Base-by-base conservation (phyloP, 2,329 filamentous ascomycete genomes). In the Verticillium albo-atrum region DNA sequence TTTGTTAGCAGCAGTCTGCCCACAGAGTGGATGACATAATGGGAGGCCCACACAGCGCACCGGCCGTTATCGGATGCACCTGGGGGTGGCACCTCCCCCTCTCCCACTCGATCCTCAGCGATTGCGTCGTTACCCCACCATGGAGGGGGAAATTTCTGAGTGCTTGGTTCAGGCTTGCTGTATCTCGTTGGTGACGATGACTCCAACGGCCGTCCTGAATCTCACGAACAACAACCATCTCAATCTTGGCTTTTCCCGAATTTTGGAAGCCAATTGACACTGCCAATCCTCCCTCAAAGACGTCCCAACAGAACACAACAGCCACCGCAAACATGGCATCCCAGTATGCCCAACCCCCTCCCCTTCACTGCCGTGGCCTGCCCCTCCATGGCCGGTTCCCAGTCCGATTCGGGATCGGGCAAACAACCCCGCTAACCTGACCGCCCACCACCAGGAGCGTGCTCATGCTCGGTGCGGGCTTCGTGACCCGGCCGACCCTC, bases 401-500 rank as follows among this genome's bases (percentile, higher is more conserved):
- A n/a, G n/a, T 26, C 9, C 26, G 26, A 25, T 17, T 57, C n/a
- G n/a, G 35, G 17, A 32, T 17, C 28, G 51, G 54, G 58, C 10
- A 30, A 47, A 20, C 4, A n/a, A 53, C 54, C 50, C 35, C 51
- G 34, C 58, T 57, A 54, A 56, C 55, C 35, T 37, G 35, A 37
- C 10, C 35, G 15, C 7, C n/a, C n/a, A n/a, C 15, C 35, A n/a
- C 14, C 20, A 59, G 59, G 57, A 61, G 52, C 42, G 55, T 74
- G 62, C 71, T 77, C 28, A 77, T 81, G 74, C 78, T 81, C 66
- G 81, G 81, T 63, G 76, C 82, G 58, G 82, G 82, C 70, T 83
- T 83, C 72, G 86, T 88, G 66, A 83, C 85, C 66, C 80, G 79
- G 69, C 86, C 87, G 59, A 88, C 86, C 20, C 80, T 89, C 62